Base-by-base conservation (phyloP, 2,329 filamentous ascomycete species). In the Penicillium sp. region DNA sequence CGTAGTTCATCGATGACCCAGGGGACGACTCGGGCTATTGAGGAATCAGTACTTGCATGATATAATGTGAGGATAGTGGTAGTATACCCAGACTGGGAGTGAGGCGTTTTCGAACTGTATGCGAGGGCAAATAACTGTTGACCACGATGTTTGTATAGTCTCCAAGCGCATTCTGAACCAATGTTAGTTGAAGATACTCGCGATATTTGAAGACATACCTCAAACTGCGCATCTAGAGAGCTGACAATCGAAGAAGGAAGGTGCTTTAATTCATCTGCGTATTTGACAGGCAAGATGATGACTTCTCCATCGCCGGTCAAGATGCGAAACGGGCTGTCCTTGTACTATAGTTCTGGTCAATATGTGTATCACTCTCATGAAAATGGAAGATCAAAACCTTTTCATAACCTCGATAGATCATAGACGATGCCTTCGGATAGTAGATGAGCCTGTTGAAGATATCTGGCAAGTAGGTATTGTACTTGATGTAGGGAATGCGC, bases 291-390 rank as follows among this genome's bases (percentile, higher is more conserved):
- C 36, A 66, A 42, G 3, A 65, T 53, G 7, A 63, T 47, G 22
- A 65, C 29, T 43, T 65, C 61, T 8, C 58, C 58, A 43, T 66
- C 62, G 2, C 57, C 47, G 13, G 62, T 64, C 20, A 62, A 52
- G 22, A 66, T 51, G 3, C 60, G 56, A 39, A 58, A 66, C 1
- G 62, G 57, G 4, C 27, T 46, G 20, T 61, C 49, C 32, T 55
- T 60, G 49, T 60, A 64, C 62, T 65, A 39, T n/a, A 32, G 2
- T n/a, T 5, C 1, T 20, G 14, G 41, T 55, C 38, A 55, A 28
- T 11, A 35, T 14, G 11, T 20, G 18, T 34, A 3, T 16, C 4
- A 18, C 14, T 16, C 14, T 6, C 11, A 3, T 16, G 8, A 16
- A 9, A 3, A 26, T 9, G 24, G 29, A 16, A 16, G n/a, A 18